Conservation (phyloP, 306 rosid genomes). For the Malus sylvestris region DNA sequence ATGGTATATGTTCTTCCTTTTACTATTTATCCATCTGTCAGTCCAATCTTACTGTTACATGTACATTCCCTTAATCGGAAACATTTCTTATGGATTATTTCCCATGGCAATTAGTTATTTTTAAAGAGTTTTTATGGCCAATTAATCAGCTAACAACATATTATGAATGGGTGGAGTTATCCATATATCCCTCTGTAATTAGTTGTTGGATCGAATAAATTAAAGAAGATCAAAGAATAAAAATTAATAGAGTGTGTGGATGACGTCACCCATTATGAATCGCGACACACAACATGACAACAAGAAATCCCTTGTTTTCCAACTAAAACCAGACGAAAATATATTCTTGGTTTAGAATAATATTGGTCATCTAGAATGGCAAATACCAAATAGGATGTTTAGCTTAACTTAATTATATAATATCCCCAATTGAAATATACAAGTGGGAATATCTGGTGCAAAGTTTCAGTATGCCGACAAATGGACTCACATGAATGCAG, state of each 20-base stretch:
- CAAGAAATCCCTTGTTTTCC: slow-evolving; percentile 8
- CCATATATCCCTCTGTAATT: too few species aligned
- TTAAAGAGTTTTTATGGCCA: not conserved
- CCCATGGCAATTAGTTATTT: not conserved
- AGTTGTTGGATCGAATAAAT: too few species aligned
- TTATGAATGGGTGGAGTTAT: not conserved
- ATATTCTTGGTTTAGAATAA: not conserved
- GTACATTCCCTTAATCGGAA: not conserved
- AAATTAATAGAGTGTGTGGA: too few species aligned
- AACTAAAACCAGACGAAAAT: not conserved
- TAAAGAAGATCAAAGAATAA: fast-evolving
- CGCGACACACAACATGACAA: slow-evolving; percentile 8
- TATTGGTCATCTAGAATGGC: not conserved
- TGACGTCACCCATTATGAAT: too few species aligned
- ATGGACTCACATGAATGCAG: slow-evolving; percentile 13
- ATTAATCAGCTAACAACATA: not conserved
- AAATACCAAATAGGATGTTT: not conserved
- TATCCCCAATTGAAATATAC: slow-evolving; percentile 17
- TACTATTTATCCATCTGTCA: not conserved
- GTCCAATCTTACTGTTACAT: not conserved
- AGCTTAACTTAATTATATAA: not conserved
- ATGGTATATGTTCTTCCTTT: not conserved
- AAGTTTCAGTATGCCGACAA: slow-evolving; percentile 18
- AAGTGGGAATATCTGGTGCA: not conserved
- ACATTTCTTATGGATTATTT: not conserved